A percentile compares a stretch with the other conserved stretches of the same genome.
Conservation (phyloP, 2,329 filamentous ascomycete species). For the Didymosphaeria variabile region DNA sequence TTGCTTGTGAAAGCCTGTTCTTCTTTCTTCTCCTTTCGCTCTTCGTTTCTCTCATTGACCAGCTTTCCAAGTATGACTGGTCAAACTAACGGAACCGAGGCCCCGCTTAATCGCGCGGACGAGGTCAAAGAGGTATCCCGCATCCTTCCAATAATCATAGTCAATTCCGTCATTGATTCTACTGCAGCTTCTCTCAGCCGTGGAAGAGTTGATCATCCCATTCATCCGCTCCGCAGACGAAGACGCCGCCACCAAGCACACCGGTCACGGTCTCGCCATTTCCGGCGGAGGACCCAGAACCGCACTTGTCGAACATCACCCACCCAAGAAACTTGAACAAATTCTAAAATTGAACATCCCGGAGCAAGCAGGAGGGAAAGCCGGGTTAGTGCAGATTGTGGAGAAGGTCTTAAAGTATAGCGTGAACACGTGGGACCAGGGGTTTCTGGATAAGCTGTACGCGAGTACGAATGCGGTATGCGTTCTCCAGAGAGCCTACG, state of each 20-base stretch:
- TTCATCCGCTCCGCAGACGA: slow-evolving; percentile 77
- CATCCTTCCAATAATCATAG: slow-evolving; percentile 10
- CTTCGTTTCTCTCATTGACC: background rate
- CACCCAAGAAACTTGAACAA: slow-evolving; percentile 53
- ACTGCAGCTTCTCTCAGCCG: slow-evolving; percentile 70
- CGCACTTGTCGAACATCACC: slow-evolving; percentile 55
- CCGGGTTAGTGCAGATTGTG: slow-evolving; percentile 61
- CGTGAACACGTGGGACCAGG: slow-evolving; percentile 98
- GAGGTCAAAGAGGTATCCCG: slow-evolving; percentile 50
- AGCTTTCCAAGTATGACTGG: background rate
- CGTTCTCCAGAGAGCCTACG: slow-evolving; percentile 19
- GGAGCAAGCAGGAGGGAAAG: slow-evolving; percentile 50
- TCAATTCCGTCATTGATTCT: background rate
- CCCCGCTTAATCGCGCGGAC: slow-evolving; percentile 43
- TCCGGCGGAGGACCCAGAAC: slow-evolving; percentile 66
- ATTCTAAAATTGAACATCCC: slow-evolving; percentile 52
- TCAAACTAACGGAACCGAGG: slow-evolving; percentile 22
- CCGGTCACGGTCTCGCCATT: slow-evolving; percentile 67
- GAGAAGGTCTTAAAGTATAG: slow-evolving; percentile 79
- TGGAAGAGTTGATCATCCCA: slow-evolving; percentile 71
- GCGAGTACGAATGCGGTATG: slow-evolving; percentile 83
- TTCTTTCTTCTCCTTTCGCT: background rate
- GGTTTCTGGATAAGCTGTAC: slow-evolving; percentile 95
- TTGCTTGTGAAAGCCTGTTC: background rate
- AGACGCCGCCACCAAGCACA: slow-evolving; percentile 63